These are phyloP conservation scores for Aspergillus melleus DNA, from an alignment of 2,329 filamentous ascomycete species.

Conservation along the genomic window DNA sequence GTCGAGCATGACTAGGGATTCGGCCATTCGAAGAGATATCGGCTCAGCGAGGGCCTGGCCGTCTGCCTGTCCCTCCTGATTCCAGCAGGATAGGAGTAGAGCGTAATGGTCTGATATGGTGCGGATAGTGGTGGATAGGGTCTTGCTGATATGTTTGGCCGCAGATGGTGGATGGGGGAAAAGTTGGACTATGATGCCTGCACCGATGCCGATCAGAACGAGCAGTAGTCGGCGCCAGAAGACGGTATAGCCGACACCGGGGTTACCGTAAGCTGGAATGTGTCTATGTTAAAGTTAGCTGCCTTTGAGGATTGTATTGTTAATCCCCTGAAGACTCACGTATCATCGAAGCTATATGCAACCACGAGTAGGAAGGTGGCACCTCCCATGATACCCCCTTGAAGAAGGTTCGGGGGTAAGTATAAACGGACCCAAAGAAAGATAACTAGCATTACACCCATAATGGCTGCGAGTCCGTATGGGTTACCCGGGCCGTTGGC, in stretches of 20 bases:
- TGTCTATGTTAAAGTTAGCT: constrained; percentile 30
- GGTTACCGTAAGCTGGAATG: constrained; percentile 46
- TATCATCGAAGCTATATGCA: constrained; percentile 50
- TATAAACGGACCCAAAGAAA: constrained; percentile 40
- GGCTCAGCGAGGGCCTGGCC: constrained; percentile 29
- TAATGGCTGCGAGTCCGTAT: constrained; percentile 49
- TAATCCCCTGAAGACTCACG: constrained; percentile 33
- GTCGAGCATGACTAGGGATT: constrained; percentile 33
- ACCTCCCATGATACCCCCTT: constrained; percentile 41
- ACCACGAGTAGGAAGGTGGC: constrained; percentile 48
- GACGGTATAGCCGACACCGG: constrained; percentile 48
- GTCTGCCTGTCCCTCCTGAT: constrained; percentile 21
- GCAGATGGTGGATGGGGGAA: constrained; percentile 51
- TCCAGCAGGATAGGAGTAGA: constrained; percentile 49
- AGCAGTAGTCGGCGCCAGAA: constrained; percentile 50
- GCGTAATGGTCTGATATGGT: constrained; percentile 53
- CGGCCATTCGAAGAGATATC: constrained; percentile 34
- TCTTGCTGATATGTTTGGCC: constrained; percentile 46
- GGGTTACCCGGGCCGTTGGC: constrained; percentile 51
- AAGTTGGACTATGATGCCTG: constrained; percentile 47
- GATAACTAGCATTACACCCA: constrained; percentile 32
- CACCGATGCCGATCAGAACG: constrained; percentile 48
- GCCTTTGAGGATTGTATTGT: background rate
- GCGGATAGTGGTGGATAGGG: constrained; percentile 46
- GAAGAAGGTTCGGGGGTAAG: constrained; percentile 31